Conservation (phyloP, 257 asterid species). For the Eustoma russellianum region DNA sequence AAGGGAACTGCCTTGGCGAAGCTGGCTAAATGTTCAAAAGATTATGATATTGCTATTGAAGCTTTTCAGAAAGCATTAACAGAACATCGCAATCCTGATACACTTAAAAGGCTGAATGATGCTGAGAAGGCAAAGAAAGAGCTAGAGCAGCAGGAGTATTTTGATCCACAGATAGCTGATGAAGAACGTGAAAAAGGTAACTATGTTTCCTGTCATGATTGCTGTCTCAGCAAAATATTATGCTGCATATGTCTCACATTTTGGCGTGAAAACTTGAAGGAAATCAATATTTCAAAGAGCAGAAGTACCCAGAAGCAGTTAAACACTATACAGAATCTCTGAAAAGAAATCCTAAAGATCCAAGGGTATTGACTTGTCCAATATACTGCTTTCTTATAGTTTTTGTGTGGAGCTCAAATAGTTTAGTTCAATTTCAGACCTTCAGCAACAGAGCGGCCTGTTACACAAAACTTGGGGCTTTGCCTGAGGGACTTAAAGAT, state of each 20-base stretch:
- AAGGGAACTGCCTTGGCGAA: slow-evolving; percentile 86
- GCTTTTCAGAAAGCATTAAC: slow-evolving; percentile 87
- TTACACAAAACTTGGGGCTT: slow-evolving; percentile 81
- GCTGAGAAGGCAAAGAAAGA: slow-evolving; percentile 95
- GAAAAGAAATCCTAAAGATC: slow-evolving; percentile 74
- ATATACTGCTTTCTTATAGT: not conserved
- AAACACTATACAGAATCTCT: slow-evolving; percentile 73
- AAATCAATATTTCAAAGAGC: slow-evolving; percentile 74
- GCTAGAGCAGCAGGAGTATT: slow-evolving; percentile 78
- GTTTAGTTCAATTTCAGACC: slow-evolving; percentile 36
- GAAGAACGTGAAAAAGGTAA: slow-evolving; percentile 98
- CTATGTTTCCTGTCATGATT: not conserved
- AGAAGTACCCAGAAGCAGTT: slow-evolving; percentile 85
- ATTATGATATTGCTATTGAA: slow-evolving; percentile 76
- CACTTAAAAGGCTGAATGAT: slow-evolving; percentile 77
- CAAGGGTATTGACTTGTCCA: slow-evolving; percentile 33
- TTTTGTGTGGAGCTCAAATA: not conserved
- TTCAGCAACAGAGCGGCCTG: slow-evolving; percentile 93
- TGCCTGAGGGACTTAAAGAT: slow-evolving; percentile 92
- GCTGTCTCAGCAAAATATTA: not conserved
- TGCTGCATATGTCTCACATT: not conserved
- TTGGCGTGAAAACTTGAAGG: slow-evolving; percentile 25
- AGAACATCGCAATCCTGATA: slow-evolving; percentile 92
- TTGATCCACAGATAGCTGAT: slow-evolving; percentile 75
- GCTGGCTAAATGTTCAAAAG: slow-evolving; percentile 69